phyloP scores from a whole-genome alignment of 2,329 filamentous ascomycete genomes.

The Parastagonospora nodorum region DNA sequence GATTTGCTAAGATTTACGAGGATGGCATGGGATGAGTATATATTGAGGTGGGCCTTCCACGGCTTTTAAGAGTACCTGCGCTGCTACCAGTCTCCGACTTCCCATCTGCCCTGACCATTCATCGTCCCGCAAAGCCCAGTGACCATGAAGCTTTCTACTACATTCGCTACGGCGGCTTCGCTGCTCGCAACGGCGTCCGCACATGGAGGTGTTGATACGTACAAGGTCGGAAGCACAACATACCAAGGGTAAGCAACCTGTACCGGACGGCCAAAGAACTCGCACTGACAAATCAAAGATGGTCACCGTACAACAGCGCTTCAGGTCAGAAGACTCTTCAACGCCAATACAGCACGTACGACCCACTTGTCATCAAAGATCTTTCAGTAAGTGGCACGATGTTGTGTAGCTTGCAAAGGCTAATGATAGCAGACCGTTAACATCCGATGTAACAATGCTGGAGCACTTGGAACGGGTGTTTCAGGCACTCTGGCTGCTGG shows the following conservation, averaged over 20 bases:
- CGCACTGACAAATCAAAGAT: slow-evolving; percentile 16
- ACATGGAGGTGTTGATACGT: slow-evolving; percentile 35
- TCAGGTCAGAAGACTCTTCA: slow-evolving; percentile 33
- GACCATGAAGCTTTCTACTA: slow-evolving; percentile 30
- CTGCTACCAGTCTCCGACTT: background rate
- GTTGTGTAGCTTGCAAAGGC: background rate
- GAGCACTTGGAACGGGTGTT: slow-evolving; percentile 37
- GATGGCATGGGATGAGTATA: slow-evolving; percentile 4
- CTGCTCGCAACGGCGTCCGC: slow-evolving; percentile 26
- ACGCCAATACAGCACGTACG: slow-evolving; percentile 33
- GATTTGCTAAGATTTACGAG: background rate
- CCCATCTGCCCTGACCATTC: background rate
- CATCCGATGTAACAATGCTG: slow-evolving; percentile 41
- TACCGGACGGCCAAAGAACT: background rate
- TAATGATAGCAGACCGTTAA: slow-evolving; percentile 23
- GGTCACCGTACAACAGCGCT: slow-evolving; percentile 35
- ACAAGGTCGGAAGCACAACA: slow-evolving; percentile 26
- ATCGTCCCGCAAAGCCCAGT: background rate
- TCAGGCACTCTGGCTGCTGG: slow-evolving; percentile 56
- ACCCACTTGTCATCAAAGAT: slow-evolving; percentile 33
- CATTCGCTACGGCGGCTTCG: slow-evolving; percentile 21
- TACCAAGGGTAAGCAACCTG: slow-evolving; percentile 28
- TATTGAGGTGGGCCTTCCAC: slow-evolving; percentile 6
- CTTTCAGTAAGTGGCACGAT: slow-evolving; percentile 20
- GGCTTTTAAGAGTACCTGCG: background rate